phyloP scores from a whole-genome alignment of 768 basidiomycete species.

The Tylopilus cervinicoccineus region DNA sequence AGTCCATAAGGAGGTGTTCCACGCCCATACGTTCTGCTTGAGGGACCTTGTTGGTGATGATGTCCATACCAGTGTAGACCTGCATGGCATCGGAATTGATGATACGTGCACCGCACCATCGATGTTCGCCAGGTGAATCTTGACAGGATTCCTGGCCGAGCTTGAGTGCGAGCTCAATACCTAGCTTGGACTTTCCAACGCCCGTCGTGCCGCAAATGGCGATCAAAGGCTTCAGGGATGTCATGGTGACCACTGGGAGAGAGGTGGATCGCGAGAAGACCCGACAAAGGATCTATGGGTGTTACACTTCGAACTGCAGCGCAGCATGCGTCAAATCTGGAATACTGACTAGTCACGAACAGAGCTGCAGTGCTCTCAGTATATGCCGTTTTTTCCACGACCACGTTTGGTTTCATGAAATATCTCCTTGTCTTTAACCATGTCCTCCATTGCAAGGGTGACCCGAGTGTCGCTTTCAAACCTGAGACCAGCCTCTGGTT shows the following conservation, averaged over 20 bases:
- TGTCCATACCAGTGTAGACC: conserved; percentile 84
- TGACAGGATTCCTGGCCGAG: conserved; percentile 34
- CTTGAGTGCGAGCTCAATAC: conserved; percentile 77
- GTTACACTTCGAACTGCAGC: neutral
- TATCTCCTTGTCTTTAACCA: conserved; percentile 9
- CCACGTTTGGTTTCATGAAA: neutral
- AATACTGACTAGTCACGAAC: neutral
- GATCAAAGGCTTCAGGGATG: conserved; percentile 60
- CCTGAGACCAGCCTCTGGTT: conserved; percentile 64
- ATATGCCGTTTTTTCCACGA: neutral
- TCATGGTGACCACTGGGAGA: conserved; percentile 15
- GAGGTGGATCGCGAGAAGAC: neutral
- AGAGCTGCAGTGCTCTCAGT: neutral
- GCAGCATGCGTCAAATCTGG: neutral
- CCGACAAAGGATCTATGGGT: neutral
- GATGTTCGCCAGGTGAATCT: conserved; percentile 19
- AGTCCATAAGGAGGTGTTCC: conserved; percentile 85
- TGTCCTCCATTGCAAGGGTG: conserved; percentile 34
- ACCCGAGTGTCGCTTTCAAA: conserved; percentile 61
- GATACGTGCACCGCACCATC: conserved; percentile 64
- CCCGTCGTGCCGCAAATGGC: conserved; percentile 92
- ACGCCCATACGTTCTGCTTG: conserved; percentile 71
- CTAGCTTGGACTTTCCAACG: conserved; percentile 92
- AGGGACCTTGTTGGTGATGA: conserved; percentile 93
- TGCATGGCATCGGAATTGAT: conserved; percentile 99